These are phyloP conservation scores for Penicillium tannophilum DNA, from an alignment of 495 filamentous ascomycete genomes.

Conservation along the genomic window DNA sequence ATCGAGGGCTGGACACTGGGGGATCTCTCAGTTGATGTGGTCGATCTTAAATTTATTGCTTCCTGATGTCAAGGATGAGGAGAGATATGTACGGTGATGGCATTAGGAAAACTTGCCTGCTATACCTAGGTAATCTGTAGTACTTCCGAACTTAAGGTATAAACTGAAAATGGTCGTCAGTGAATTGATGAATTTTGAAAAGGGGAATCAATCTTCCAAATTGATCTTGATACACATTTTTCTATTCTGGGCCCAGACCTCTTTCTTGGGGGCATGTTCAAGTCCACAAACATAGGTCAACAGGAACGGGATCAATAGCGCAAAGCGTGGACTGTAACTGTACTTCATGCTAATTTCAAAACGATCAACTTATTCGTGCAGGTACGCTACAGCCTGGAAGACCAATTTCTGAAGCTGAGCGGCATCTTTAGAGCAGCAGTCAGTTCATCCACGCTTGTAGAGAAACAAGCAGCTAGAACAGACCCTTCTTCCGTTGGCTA, in stretches of 20 bases:
- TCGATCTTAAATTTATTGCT: neutral
- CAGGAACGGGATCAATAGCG: too few species aligned
- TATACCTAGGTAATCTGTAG: neutral
- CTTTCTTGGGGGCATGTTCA: too few species aligned
- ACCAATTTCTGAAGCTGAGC: neutral
- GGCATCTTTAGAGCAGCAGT: neutral
- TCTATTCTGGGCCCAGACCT: too few species aligned
- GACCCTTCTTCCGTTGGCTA: neutral
- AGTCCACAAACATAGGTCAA: too few species aligned
- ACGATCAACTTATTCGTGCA: neutral
- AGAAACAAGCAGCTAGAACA: slow-evolving; percentile 8
- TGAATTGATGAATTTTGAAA: too few species aligned
- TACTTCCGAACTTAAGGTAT: neutral
- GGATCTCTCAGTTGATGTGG: neutral
- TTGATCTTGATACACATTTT: too few species aligned
- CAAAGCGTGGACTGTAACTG: too few species aligned
- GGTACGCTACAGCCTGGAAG: neutral
- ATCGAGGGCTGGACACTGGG: slow-evolving; percentile 19
- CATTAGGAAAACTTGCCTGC: neutral
- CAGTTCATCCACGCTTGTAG: neutral
- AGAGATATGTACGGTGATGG: neutral
- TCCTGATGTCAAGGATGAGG: neutral
- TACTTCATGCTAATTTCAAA: neutral
- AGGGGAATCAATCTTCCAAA: too few species aligned
- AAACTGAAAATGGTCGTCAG: neutral